Percentiles rank a stretch among this genome's conserved stretches.
Conservation (phyloP, 164 flowering plant species). For the Liquidambar formosana region DNA sequence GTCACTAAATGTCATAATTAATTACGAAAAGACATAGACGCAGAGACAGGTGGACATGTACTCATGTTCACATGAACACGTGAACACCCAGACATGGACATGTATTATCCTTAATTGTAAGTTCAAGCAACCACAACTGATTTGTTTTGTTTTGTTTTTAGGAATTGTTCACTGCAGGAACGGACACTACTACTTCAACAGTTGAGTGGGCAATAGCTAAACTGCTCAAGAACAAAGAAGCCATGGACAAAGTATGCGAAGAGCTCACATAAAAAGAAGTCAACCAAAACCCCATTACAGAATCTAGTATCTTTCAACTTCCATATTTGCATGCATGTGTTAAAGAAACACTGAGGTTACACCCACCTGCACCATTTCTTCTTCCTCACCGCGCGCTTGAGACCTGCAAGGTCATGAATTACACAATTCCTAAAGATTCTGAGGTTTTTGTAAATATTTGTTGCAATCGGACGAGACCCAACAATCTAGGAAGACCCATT, state of each 20-base stretch:
- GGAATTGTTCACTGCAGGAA: conserved; percentile 29
- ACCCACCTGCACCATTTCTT: conserved; percentile 29
- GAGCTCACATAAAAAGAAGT: conserved; percentile 9
- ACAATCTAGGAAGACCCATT: conserved; percentile 24
- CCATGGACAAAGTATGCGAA: neutral
- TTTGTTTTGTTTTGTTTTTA: neutral
- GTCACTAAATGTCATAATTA: no score
- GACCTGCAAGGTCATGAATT: conserved; percentile 22
- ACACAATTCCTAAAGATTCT: conserved; percentile 26
- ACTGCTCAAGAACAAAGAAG: conserved; percentile 8
- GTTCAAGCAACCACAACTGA: neutral
- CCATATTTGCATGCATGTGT: conserved; percentile 24
- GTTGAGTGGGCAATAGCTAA: conserved; percentile 32
- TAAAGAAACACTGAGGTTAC: conserved; percentile 27
- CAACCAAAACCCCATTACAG: conserved; percentile 13
- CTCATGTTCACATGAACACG: no score
- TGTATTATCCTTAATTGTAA: no score
- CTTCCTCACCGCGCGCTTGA: conserved; percentile 23
- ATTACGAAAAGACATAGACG: no score
- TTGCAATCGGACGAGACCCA: conserved; percentile 32
- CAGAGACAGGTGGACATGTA: no score
- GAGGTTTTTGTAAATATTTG: conserved; percentile 26
- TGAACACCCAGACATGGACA: no score
- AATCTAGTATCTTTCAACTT: conserved; percentile 14
- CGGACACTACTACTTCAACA: conserved; percentile 25